Evolutionary conservation across 768 basidiomycete genomes (phyloP), one percentile per base, ranked within the genome.

Genomic region (Albatrellus ellisii): DNA sequence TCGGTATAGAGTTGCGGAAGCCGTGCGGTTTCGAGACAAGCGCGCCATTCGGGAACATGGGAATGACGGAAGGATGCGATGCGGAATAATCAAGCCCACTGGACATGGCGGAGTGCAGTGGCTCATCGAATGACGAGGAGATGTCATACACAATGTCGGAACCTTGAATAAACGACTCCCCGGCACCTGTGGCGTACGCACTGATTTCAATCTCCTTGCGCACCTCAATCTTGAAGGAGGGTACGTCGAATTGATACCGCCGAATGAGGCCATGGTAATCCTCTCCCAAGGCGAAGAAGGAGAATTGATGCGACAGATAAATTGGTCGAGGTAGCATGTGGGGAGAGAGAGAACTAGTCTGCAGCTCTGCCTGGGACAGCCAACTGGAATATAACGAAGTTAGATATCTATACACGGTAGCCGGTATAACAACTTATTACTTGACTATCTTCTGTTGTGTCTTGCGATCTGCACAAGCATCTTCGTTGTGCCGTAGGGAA

Each of bases 241-340:
- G 58, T 26, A 79, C 64, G 43, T 77, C 75, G 35, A 83, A 66
- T 41, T 74, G 72, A 46, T 72, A 73, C 3, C 69, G 67, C 26
- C 76, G 74, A 27, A 80, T 72, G n/a, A 84, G 72, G 0, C 84
- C 79, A 43, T 87, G 78, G 54, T 88, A 86, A 50, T 89, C 79
- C 47, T 80, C 75, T 10, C 75, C 75, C 0, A 89, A 68, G 2
- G 75, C 69, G 51, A 74, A 70, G 65, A 94, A 94, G 9, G 77
- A 67, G 56, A 94, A 87, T 46, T 92, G 87, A 49, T 88, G 84
- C 0, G 78, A 75, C 14, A 87, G 75, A 58, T 94, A 94, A 24
- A 95, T 68, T 0, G 84, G 68, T 0, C 77, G 70, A 2, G 88
- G 83, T 0, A 85, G 68, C 26, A 86, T 64, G 2, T 59, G 64